These are phyloP conservation scores for Pseudogymnoascus sp. DNA, from an alignment of 2,329 filamentous ascomycete species.

Conservation along the genomic window DNA sequence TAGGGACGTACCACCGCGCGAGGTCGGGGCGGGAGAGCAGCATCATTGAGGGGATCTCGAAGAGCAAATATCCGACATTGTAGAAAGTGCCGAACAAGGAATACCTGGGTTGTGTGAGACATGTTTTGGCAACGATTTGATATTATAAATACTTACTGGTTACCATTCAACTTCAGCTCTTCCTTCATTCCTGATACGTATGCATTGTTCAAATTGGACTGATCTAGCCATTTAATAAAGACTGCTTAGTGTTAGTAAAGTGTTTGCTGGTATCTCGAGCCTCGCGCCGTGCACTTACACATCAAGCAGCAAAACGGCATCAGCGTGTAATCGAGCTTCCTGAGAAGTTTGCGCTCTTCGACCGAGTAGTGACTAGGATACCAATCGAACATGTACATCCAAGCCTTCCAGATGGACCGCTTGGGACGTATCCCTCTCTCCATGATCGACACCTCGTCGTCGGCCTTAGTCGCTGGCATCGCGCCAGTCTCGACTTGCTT, in stretches of 20 bases:
- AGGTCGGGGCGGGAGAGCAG: background rate
- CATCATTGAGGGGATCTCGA: slow-evolving; percentile 7
- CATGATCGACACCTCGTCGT: background rate
- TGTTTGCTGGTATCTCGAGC: background rate
- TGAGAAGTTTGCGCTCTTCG: slow-evolving; percentile 33
- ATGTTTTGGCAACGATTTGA: background rate
- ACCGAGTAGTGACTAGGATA: slow-evolving; percentile 28
- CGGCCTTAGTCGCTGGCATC: background rate
- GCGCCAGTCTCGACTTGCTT: background rate
- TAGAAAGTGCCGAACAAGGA: slow-evolving; percentile 9
- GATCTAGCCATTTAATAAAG: slow-evolving; percentile 37
- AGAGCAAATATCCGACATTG: background rate
- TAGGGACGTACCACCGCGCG: slow-evolving; percentile 9
- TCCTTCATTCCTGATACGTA: slow-evolving; percentile 41
- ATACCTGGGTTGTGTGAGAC: background rate
- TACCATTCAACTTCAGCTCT: slow-evolving; percentile 37
- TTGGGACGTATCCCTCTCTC: background rate
- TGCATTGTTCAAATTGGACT: slow-evolving; percentile 29
- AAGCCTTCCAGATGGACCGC: slow-evolving; percentile 15
- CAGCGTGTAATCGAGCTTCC: slow-evolving; percentile 36
- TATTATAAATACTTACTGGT: slow-evolving; percentile 25
- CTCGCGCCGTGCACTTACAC: slow-evolving; percentile 21
- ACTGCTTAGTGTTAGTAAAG: slow-evolving; percentile 4
- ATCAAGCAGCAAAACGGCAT: slow-evolving; percentile 35
- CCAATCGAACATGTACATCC: slow-evolving; percentile 27